Conservation (phyloP, 192 early-diverging fungal genomes). For the Coemansia sp. region DNA sequence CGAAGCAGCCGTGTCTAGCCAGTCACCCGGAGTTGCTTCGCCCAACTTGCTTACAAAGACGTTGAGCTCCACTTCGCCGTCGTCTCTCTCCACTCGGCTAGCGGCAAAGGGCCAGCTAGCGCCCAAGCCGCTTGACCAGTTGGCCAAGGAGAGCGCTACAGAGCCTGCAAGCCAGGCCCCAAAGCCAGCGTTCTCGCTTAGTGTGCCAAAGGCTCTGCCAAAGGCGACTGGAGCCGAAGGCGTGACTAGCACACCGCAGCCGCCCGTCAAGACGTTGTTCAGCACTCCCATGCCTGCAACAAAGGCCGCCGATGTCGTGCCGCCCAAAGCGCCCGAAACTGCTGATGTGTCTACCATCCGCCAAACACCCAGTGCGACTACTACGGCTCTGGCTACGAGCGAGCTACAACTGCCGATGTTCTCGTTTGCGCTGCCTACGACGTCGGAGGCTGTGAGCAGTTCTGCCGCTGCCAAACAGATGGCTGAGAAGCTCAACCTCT, state of each 20-base stretch:
- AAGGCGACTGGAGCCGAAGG: not conserved
- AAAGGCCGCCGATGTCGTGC: conserved; percentile 1
- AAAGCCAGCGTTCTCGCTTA: not conserved
- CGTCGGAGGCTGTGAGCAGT: not conserved
- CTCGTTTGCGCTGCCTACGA: conserved; percentile 15
- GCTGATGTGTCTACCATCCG: not conserved
- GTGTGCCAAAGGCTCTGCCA: not conserved
- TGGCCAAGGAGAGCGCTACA: not conserved
- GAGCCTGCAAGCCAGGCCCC: not conserved
- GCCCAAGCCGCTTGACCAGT: conserved; percentile 8
- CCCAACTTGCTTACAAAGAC: not conserved
- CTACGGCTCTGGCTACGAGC: conserved; percentile 9
- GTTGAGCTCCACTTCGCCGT: conserved; percentile 3
- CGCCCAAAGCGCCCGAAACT: conserved; percentile 10
- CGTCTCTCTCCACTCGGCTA: conserved; percentile 4
- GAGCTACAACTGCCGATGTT: conserved; percentile 22
- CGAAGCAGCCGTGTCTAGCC: not conserved
- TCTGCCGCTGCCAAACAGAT: conserved; percentile 3
- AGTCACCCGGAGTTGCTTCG: conserved; percentile 1
- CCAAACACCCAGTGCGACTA: not conserved
- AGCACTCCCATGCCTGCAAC: conserved; percentile 8
- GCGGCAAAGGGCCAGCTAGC: conserved; percentile 7
- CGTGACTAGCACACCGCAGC: conserved; percentile 15
- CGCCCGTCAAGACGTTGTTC: conserved; percentile 22
- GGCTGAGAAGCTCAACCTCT: conserved; percentile 7